A percentile compares a stretch with the other conserved stretches of the same genome.
Conservation (phyloP, 345 rosid genomes). For the Citrus medica region DNA sequence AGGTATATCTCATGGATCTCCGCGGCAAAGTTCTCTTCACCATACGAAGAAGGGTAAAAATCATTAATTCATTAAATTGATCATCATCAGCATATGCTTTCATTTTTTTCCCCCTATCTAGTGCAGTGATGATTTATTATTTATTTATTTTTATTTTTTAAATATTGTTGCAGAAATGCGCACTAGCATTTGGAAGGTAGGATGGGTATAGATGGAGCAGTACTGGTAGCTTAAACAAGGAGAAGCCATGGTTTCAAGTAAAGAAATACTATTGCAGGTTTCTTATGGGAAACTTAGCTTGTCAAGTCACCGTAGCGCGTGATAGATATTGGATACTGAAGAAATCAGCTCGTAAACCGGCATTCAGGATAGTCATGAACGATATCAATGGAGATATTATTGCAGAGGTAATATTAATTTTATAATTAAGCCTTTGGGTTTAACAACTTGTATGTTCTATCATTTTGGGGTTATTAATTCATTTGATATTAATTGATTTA, state of each 20-base stretch:
- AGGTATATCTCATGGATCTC: slow-evolving; percentile 46
- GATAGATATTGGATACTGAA: slow-evolving; percentile 6
- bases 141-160: neutral
- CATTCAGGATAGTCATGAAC: neutral
- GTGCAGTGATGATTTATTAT: neutral
- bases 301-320: slow-evolving; percentile 21
- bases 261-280: slow-evolving; percentile 15
- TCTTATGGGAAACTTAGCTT: slow-evolving; percentile 19
- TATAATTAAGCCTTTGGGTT: neutral
- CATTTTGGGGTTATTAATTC: neutral
- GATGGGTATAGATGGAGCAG: slow-evolving; percentile 29
- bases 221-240: neutral
- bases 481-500: neutral
- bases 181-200: slow-evolving; percentile 28
- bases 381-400: neutral
- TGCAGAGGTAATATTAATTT: neutral
- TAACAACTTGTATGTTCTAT: too few species aligned
- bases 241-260: slow-evolving; percentile 37
- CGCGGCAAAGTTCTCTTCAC: slow-evolving; percentile 41
- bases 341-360: neutral
- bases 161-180: slow-evolving; percentile 19
- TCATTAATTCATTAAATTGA: neutral
- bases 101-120: neutral
- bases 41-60: slow-evolving; percentile 34
- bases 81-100: neutral